phyloP scores from a whole-genome alignment of 345 rosid species.

The Populus davidiana region DNA sequence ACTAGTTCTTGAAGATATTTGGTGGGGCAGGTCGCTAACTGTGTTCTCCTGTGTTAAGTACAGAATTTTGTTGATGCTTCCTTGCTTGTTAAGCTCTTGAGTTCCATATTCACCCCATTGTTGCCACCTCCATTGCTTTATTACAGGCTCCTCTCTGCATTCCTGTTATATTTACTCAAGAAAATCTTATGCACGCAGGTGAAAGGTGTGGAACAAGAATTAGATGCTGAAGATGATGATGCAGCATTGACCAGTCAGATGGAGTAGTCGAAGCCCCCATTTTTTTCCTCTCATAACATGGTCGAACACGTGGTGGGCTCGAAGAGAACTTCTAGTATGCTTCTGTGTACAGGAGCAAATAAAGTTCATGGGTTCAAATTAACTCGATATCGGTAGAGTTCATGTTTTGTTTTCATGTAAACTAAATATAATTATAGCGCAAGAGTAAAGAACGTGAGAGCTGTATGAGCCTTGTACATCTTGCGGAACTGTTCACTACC shows the following conservation, averaged over 20 bases:
- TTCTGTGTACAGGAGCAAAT: not conserved
- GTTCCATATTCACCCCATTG: not conserved
- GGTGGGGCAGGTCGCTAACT: not conserved
- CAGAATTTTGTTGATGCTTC: not conserved
- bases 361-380: not conserved
- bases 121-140: not conserved
- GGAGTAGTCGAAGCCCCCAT: constrained; percentile 34
- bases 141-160: not conserved
- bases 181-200: constrained; percentile 48
- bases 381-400: not conserved
- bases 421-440: not conserved
- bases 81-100: not conserved
- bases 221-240: constrained; percentile 55
- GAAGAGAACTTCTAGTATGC: not conserved
- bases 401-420: not conserved
- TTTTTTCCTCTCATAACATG: not conserved
- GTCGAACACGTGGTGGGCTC: not conserved
- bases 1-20: not conserved
- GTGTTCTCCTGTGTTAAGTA: not conserved
- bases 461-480: not conserved
- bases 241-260: constrained; percentile 44
- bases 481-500: not conserved
- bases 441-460: not conserved
- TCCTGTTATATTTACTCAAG: not conserved
- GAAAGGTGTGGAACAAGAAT: constrained; percentile 83